Base-by-base conservation (phyloP, 1,284 basidiomycete genomes). In the Ganoderma multipileum region DNA sequence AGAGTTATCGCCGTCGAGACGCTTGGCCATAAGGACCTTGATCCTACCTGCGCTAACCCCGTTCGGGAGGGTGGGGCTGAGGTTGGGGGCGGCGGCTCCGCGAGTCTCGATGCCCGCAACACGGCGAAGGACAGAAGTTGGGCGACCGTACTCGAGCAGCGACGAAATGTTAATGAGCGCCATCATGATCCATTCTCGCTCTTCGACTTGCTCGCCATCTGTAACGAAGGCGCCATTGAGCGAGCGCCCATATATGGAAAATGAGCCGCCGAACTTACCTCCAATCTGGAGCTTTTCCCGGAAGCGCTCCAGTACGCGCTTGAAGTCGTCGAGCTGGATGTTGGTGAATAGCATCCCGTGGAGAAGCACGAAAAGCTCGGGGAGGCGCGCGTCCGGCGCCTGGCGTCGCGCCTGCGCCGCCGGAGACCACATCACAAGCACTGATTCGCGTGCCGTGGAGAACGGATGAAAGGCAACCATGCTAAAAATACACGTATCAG, bases 261-360 rank as follows among this genome's bases (percentile, higher is more conserved):
- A 44, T 65, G 18, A 67, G 65, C 9, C 16, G 38, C n/a, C n/a
- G 26, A 16, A 38, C 76, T 52, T 42, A 67, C 89, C 90, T 75
- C 94, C 91, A 60, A 97, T 91, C 72, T 91, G 87, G 0, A 98
- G 86, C 44, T 94, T 91, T 79, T 97, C 95, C 69, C 96, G 85
- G 78, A 98, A 94, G 38, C 95, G 91, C 2, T 91, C 92, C 60
- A 96, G 88, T 0, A 92, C 91, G 0, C 90, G 84, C 52, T 87
- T 83, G 76, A 99, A 99, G 78, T 96, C 93, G 79, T 99, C 97
- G 26, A 99, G 88, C 74, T 97, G 89, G 71, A 98, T 94, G 72
- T 93, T 92, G 12, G 97, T 98, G 81, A 98, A 97, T 1, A 99
- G 86, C 93, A 98, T 95, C 33, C 97, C 97, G 72, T 99, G 97